These are phyloP conservation scores for Phytophthora cryptogea DNA, from an alignment of 352 stramenopile genomes.

Conservation along the genomic window DNA sequence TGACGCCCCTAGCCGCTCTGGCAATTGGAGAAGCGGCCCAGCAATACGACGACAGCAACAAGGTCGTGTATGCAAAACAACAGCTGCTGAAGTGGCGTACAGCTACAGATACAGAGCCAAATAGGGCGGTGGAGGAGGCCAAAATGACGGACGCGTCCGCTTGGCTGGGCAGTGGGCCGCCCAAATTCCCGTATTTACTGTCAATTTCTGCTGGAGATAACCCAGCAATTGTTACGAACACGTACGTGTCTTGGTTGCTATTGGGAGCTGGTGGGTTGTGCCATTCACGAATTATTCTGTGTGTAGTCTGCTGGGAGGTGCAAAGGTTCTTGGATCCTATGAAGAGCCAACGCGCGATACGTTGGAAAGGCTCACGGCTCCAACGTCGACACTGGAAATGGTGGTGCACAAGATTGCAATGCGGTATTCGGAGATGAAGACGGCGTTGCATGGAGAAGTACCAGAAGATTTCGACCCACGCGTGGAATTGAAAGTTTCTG, in stretches of 20 bases:
- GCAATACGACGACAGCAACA: conserved; percentile 44
- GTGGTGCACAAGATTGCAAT: conserved; percentile 33
- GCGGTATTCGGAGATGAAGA: conserved; percentile 52
- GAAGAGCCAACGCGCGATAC: conserved; percentile 40
- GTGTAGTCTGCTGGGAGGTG: conserved; percentile 30
- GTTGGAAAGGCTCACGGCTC: conserved; percentile 34
- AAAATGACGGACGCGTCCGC: conserved; percentile 6
- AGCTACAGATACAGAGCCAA: not conserved
- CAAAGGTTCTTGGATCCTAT: conserved; percentile 41
- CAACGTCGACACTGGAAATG: conserved; percentile 27
- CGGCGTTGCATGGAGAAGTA: conserved; percentile 44
- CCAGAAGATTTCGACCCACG: conserved; percentile 45
- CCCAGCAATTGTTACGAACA: conserved; percentile 29
- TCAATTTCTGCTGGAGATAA: conserved; percentile 63
- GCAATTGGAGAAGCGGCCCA: conserved; percentile 47
- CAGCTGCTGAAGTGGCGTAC: conserved; percentile 36
- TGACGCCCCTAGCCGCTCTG: conserved; percentile 28
- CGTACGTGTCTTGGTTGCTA: conserved; percentile 24
- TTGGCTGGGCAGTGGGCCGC: conserved; percentile 56
- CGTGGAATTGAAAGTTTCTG: conserved; percentile 13
- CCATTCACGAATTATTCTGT: conserved; percentile 1
- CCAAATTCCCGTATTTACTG: conserved; percentile 73
- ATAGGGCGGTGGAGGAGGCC: conserved; percentile 5
- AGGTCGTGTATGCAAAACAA: conserved; percentile 41
- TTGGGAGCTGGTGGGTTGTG: not conserved